Base-by-base conservation (phyloP, 2,329 filamentous ascomycete species). In the Cyclaneusma minus region DNA sequence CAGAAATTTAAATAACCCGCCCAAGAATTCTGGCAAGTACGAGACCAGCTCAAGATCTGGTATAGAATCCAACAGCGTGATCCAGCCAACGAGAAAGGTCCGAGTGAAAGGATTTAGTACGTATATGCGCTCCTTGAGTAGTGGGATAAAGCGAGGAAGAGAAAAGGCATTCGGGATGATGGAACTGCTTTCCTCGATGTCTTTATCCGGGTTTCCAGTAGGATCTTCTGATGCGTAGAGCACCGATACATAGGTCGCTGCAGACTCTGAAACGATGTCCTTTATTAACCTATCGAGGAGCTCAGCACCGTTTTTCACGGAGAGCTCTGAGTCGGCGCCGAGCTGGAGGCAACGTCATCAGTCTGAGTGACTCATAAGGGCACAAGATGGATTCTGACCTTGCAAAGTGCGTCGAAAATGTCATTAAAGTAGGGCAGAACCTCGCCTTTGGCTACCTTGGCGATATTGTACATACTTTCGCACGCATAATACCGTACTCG, bases 381-480 rank as follows among this genome's bases (percentile, higher is more conserved):
- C 13, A 18, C 25, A 11, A 10, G 16, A 32, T 22, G 7, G 28
- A 27, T 16, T 39, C 55, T 35, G 57, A 91, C 84, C 68, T 94
- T 95, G 59, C 85, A 93, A 29, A 98, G 60, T 13, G 89, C 84
- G 56, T 98, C 89, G 47, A 98, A 98, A 36, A 98, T 89, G 44
- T 91, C 80, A 54, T 98, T 98, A 55, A 98, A 98, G 60, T 93
- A 98, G 21, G 91, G 69, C 37, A 98, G 55, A 12, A 98, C 89
- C 54, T 98, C 89, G 19, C 91, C 89, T 55, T 98, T 98, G 33
- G 87, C 89, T 24, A 98, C 89, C 56, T 98, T 98, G 46, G 89
- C 85, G 47, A 98, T 98, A 54, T 98, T 98, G 58, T 98, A 98
- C 89, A 98, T 98, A 52, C 85, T 91, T 59, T 98, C 89, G 55